Base-by-base conservation (phyloP, 1,284 basidiomycete species). In the Trametes versicolor region DNA sequence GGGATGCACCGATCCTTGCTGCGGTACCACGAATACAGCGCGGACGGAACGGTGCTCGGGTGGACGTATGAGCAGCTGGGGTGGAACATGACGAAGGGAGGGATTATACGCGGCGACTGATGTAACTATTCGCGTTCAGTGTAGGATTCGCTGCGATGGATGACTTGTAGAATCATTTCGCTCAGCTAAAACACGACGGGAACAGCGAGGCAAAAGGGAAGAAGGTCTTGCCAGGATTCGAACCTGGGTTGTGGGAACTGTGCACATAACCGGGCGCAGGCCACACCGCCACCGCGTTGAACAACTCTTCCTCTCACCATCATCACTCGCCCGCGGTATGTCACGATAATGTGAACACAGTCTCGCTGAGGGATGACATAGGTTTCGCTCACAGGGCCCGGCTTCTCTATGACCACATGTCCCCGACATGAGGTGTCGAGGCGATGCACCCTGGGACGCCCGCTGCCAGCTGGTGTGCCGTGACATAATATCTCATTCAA, bases 11-110 rank as follows among this genome's bases (percentile, higher is more conserved):
- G 75, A 43, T 80, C 82, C 5, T 69, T 86, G 36, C 63, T 80
- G 15, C 60, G 66, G 15, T 80, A 77, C 63, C 76, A 79, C 60
- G 59, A 72, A 19, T 65, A 71, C 39, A 66, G 65, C 32, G 67
- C 74, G 6, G 77, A 78, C 37, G 79, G 79, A 2, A 74, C 72
- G 5, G 76, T 84, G 6, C 79, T 81, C 58, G 84, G 84, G 3
- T 86, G 84, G 84, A 82, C 81, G 29, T 83, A 82, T 59, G 83
- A 84, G 60, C 76, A 80, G 63, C 70, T 86, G 23, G 84, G 83
- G 6, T 87, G 85, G 85, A 76, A 80, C 55, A 78, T 83, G 78
- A 74, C 67, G 17, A 74, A 74, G 56, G 81, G 79, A 13, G 83
- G 82, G 5, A 68, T 79, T 57, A 75, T 80, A 3, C 62, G 53